phyloP scores from a whole-genome alignment of 306 rosid genomes.

The Inga oerstediana region DNA sequence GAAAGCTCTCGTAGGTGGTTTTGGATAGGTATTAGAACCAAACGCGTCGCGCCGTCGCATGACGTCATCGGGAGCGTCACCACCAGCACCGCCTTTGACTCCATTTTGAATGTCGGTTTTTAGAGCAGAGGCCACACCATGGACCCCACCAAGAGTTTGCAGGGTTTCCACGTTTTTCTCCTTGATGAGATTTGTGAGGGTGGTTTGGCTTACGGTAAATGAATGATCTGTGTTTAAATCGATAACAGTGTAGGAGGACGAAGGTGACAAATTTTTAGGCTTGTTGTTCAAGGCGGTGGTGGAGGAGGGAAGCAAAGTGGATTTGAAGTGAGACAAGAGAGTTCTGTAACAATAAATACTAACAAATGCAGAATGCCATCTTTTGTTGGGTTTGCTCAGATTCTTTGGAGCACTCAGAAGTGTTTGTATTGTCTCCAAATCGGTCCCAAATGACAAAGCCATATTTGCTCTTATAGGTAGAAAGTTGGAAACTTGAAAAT shows the following conservation, averaged over 20 bases:
- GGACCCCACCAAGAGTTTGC: not conserved
- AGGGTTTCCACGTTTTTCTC: not conserved
- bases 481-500: no score
- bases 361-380: slow-evolving; percentile 48
- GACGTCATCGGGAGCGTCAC: slow-evolving; percentile 8
- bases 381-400: slow-evolving; percentile 1
- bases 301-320: not conserved
- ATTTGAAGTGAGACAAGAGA: slow-evolving; percentile 5
- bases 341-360: slow-evolving; percentile 41
- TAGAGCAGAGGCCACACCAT: not conserved
- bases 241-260: slow-evolving; percentile 18
- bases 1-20: slow-evolving; percentile 37
- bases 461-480: not conserved
- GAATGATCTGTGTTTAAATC: not conserved
- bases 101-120: not conserved
- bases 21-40: slow-evolving; percentile 37
- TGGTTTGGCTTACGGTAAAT: not conserved
- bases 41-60: slow-evolving; percentile 8
- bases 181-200: not conserved
- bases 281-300: not conserved
- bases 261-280: not conserved
- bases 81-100: not conserved
- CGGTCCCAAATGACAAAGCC: not conserved
- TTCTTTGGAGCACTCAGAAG: not conserved
- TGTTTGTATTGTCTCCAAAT: not conserved